Conservation (phyloP, 1,284 basidiomycete genomes). For the Rhodotorula sp. region DNA sequence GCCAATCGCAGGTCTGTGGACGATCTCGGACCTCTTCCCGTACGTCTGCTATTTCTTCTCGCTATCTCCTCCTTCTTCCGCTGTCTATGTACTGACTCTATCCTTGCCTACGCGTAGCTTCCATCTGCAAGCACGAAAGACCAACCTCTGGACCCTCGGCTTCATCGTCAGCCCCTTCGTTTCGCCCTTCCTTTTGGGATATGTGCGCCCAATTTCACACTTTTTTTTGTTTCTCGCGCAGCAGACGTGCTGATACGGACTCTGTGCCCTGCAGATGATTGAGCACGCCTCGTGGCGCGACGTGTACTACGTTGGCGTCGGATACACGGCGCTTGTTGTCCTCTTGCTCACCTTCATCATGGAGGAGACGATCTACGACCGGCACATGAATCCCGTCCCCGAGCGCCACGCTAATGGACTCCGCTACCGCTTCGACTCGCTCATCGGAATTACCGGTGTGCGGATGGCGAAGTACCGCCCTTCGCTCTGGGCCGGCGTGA, state of each 20-base stretch:
- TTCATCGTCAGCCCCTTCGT: constrained; percentile 59
- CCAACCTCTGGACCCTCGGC: constrained; percentile 71
- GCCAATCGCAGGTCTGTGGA: constrained; percentile 4
- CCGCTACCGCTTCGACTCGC: constrained; percentile 60
- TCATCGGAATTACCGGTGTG: constrained; percentile 64
- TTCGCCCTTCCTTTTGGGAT: constrained; percentile 20
- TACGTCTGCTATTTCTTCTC: constrained; percentile 42
- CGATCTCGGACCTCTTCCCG: constrained; percentile 60
- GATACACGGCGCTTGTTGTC: constrained; percentile 61
- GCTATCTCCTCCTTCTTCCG: not conserved
- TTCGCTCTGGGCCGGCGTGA: constrained; percentile 52
- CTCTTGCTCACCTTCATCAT: constrained; percentile 59
- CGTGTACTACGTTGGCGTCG: constrained; percentile 64
- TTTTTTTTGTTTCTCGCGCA: not conserved
- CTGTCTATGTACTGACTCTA: not conserved
- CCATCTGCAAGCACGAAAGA: constrained; percentile 70
- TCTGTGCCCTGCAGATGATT: constrained; percentile 65
- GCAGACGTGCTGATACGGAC: constrained; percentile 55
- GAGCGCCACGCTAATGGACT: constrained; percentile 53
- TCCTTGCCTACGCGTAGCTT: constrained; percentile 43
- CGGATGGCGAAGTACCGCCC: constrained; percentile 62
- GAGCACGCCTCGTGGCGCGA: constrained; percentile 1
- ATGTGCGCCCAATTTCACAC: no score
- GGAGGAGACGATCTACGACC: constrained; percentile 68
- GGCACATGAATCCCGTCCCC: constrained; percentile 59